phyloP scores from a whole-genome alignment of 352 stramenopile species.

The Globisporangium parvum region DNA sequence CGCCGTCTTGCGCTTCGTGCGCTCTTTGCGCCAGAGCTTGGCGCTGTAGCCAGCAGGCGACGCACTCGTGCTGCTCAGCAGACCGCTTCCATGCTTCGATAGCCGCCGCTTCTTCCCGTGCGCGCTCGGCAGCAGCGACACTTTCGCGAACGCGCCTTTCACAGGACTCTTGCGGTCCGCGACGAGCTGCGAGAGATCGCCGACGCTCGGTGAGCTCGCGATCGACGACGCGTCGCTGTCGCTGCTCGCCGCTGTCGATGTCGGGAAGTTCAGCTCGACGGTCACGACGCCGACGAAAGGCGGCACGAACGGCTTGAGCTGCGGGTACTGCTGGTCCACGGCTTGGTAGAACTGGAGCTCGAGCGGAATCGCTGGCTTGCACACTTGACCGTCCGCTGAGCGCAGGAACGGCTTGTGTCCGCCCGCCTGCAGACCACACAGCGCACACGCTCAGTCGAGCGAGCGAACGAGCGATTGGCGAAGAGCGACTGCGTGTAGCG shows the following conservation, averaged over 20 bases:
- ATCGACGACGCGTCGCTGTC: constrained; percentile 13
- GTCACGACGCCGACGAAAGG: constrained; percentile 61
- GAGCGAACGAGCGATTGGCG: neutral
- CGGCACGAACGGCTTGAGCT: constrained; percentile 63
- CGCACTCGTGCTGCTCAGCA: neutral
- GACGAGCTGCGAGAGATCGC: constrained; percentile 13
- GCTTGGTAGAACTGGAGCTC: constrained; percentile 75
- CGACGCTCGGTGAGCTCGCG: constrained; percentile 11
- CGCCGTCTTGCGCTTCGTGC: constrained; percentile 13
- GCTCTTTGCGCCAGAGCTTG: constrained; percentile 55
- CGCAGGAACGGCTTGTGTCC: constrained; percentile 71
- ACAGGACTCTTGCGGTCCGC: constrained; percentile 8
- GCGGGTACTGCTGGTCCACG: constrained; percentile 36
- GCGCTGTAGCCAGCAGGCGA: constrained; percentile 44
- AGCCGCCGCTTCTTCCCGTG: constrained; percentile 36
- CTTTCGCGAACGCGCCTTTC: constrained; percentile 4
- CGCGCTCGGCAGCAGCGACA: constrained; percentile 1
- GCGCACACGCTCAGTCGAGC: too few species aligned
- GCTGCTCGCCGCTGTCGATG: neutral
- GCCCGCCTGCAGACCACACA: constrained; percentile 28
- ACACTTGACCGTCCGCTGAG: constrained; percentile 57
- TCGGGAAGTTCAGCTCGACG: constrained; percentile 35
- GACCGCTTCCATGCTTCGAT: constrained; percentile 6
- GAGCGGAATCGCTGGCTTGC: constrained; percentile 65
- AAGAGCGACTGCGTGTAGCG: neutral